Conservation (phyloP, 768 basidiomycete genomes). For the Trametopsis cervina region DNA sequence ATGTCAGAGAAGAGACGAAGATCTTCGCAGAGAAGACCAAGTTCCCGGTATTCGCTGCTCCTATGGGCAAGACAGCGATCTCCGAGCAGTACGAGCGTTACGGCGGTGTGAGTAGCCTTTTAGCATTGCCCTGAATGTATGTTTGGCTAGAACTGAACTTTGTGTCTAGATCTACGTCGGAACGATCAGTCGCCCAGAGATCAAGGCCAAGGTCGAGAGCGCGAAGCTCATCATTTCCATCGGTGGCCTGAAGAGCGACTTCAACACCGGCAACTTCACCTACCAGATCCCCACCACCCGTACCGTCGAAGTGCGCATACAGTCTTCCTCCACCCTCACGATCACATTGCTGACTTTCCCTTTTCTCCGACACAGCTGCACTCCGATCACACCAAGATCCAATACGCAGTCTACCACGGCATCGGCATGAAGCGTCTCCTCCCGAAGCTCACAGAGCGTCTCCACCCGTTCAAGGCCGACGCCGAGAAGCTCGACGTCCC, state of each 20-base stretch:
- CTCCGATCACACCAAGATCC: slow-evolving; percentile 62
- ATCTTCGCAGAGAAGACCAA: slow-evolving; percentile 58
- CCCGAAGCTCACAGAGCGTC: slow-evolving; percentile 56
- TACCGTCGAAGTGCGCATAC: slow-evolving; percentile 55
- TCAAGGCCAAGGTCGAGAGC: slow-evolving; percentile 67
- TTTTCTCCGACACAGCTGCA: slow-evolving; percentile 65
- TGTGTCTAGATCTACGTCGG: slow-evolving; percentile 65
- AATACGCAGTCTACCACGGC: slow-evolving; percentile 53
- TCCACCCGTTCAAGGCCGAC: slow-evolving; percentile 33
- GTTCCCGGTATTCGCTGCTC: slow-evolving; percentile 68
- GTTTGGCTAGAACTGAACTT: not conserved
- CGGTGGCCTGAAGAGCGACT: slow-evolving; percentile 67
- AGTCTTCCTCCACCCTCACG: too few relatives aligned
- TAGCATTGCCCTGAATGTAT: too few relatives aligned
- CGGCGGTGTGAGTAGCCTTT: slow-evolving; percentile 57
- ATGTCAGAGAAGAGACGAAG: slow-evolving; percentile 52
- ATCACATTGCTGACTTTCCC: not conserved
- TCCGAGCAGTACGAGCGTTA: slow-evolving; percentile 65
- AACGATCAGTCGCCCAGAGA: slow-evolving; percentile 52
- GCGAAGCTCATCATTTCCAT: slow-evolving; percentile 74
- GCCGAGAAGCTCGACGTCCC: slow-evolving; percentile 43
- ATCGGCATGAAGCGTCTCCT: slow-evolving; percentile 77
- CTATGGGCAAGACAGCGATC: slow-evolving; percentile 80
- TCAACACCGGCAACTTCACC: slow-evolving; percentile 86
- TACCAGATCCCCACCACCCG: slow-evolving; percentile 55